phyloP scores from a whole-genome alignment of 148 eudicot genomes.

The Cornus controversa region DNA sequence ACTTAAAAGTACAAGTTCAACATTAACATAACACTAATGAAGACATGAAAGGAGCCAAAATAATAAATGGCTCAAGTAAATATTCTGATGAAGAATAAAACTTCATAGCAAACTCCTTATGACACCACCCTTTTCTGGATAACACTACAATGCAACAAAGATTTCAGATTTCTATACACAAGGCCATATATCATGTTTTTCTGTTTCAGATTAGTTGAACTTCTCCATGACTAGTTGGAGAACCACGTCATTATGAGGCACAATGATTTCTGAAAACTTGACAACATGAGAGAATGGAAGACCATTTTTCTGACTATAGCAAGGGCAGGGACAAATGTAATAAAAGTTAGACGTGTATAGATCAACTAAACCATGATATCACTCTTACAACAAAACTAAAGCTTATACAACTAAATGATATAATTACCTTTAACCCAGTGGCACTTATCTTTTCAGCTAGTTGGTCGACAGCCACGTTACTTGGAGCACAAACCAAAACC shows the following conservation, averaged over 20 bases:
- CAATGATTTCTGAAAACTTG: background rate
- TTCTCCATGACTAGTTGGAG: background rate
- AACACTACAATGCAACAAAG: background rate
- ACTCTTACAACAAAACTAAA: background rate
- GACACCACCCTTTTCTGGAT: background rate
- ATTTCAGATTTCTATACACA: background rate
- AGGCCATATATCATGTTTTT: background rate
- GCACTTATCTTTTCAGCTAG: slow-evolving; percentile 99
- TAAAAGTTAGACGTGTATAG: no score
- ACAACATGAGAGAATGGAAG: background rate
- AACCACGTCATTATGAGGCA: background rate
- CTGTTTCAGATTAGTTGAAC: background rate
- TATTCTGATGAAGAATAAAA: no score
- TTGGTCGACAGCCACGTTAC: slow-evolving; percentile 99
- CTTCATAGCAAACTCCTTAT: no score
- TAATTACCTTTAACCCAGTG: slow-evolving; percentile 86
- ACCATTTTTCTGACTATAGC: background rate
- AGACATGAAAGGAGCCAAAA: background rate
- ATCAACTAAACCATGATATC: background rate
- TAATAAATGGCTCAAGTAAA: background rate
- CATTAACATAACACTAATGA: no score
- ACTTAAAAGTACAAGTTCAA: no score
- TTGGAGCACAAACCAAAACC: slow-evolving; percentile 99
- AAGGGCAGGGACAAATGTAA: background rate
- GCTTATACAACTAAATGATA: background rate